Evolutionary conservation across 805 yeast species (phyloP).

Genomic region (Kodamaea fukazawae): DNA sequence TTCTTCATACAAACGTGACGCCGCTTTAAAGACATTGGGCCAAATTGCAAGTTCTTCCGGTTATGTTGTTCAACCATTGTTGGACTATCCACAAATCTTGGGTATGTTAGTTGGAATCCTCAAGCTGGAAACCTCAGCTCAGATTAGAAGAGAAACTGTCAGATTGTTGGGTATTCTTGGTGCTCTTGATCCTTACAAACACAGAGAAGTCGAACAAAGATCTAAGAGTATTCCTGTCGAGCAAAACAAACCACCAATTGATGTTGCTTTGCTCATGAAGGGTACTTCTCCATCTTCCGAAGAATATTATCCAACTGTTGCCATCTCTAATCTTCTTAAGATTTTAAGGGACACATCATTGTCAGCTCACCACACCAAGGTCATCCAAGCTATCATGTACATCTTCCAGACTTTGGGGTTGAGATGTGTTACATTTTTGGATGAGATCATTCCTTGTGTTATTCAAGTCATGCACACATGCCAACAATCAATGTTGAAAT

Average conservation of each 20-base stretch:
- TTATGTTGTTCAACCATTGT: conserved; percentile 87
- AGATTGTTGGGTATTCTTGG: conserved; percentile 89
- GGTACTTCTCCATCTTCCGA: conserved; percentile 92
- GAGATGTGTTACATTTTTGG: conserved; percentile 85
- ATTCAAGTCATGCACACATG: conserved; percentile 79
- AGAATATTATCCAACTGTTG: conserved; percentile 94
- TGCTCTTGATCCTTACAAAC: conserved; percentile 94
- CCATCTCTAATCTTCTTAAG: conserved; percentile 78
- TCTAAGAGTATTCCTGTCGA: conserved; percentile 58
- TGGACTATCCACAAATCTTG: conserved; percentile 87
- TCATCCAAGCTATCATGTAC: conserved; percentile 89
- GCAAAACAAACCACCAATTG: conserved; percentile 86
- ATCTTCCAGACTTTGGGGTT: conserved; percentile 87
- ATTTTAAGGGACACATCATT: conserved; percentile 82
- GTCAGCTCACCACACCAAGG: conserved; percentile 83
- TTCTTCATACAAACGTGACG: conserved; percentile 81
- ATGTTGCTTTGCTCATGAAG: conserved; percentile 84
- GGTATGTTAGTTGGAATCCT: conserved; percentile 79
- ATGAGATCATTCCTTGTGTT: conserved; percentile 85
- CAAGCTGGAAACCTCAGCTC: conserved; percentile 72
- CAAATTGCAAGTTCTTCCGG: conserved; percentile 90
- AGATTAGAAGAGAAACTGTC: conserved; percentile 83
- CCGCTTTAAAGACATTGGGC: conserved; percentile 84
- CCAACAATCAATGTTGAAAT: conserved; percentile 75
- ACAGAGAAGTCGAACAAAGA: conserved; percentile 81